These are phyloP conservation scores for Xylaria acuta DNA, from an alignment of 495 filamentous ascomycete genomes.

Conservation along the genomic window DNA sequence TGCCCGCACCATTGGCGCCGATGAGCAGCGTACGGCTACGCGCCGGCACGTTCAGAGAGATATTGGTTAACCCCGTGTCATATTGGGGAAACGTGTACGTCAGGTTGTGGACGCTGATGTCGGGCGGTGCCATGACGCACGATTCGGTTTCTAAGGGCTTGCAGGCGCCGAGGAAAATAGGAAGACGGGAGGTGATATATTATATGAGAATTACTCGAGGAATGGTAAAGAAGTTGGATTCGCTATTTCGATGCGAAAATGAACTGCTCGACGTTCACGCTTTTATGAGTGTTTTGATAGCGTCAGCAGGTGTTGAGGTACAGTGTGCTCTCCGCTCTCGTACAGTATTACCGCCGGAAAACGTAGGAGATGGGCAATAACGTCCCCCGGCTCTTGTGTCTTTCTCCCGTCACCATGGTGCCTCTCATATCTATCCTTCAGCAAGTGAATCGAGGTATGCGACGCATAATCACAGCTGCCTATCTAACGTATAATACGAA, in stretches of 20 bases:
- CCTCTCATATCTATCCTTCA: not conserved
- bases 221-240: not conserved
- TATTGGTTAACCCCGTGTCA: constrained; percentile 70
- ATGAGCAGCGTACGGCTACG: constrained; percentile 90
- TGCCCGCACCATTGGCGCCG: constrained; percentile 96
- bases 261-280: not conserved
- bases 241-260: not conserved
- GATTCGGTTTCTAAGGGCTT: not conserved
- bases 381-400: not conserved
- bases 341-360: constrained; percentile 23
- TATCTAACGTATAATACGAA: not conserved
- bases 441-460: not conserved
- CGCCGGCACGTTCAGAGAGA: constrained; percentile 77
- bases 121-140: constrained; percentile 35
- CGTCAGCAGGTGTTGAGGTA: not conserved
- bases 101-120: constrained; percentile 71
- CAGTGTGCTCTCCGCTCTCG: not conserved
- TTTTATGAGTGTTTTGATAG: constrained; percentile 12
- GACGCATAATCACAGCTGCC: not conserved
- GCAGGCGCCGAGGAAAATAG: not conserved
- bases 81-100: constrained; percentile 90
- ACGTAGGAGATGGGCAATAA: constrained; percentile 5
- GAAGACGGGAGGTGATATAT: not conserved
- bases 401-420: not conserved
- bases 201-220: not conserved